Percentiles rank a stretch among this genome's conserved stretches.
Evolutionary conservation across 176 grass and related monocot species (phyloP).

Genomic region (Eleusine coracana): DNA sequence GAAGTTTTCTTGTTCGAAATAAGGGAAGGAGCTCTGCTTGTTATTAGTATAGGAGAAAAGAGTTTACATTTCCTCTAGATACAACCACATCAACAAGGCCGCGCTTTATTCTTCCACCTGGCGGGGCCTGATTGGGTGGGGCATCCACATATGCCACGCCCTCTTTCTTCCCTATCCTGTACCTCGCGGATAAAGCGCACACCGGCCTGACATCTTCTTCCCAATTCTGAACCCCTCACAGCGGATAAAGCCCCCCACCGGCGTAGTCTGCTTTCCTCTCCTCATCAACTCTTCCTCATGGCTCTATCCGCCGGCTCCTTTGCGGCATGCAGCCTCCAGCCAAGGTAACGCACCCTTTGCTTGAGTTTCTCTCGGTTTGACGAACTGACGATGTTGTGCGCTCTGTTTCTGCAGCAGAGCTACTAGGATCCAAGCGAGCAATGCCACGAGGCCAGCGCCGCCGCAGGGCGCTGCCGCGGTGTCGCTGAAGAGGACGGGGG

Average conservation of each 20-base stretch:
- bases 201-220: slow-evolving; percentile 21
- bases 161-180: slow-evolving; percentile 18
- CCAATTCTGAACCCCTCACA: slow-evolving; percentile 34
- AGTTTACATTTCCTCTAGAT: no score
- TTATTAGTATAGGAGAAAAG: no score
- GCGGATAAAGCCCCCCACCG: slow-evolving; percentile 23
- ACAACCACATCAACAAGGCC: not conserved
- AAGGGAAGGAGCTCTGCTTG: no score
- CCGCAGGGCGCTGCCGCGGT: not conserved
- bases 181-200: slow-evolving; percentile 27
- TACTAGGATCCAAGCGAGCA: slow-evolving; percentile 5
- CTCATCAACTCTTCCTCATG: slow-evolving; percentile 26
- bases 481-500: not conserved
- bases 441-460: slow-evolving; percentile 14
- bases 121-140: slow-evolving; percentile 19
- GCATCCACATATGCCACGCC: not conserved
- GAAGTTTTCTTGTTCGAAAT: not conserved
- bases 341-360: slow-evolving; percentile 42
- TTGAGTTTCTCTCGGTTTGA: not conserved
- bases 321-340: slow-evolving; percentile 43
- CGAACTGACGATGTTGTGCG: not conserved
- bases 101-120: slow-evolving; percentile 27
- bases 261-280: not conserved
- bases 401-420: not conserved
- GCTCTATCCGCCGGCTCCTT: slow-evolving; percentile 51